Conservation (phyloP, 768 basidiomycete species). For the Boletus barrowsii region DNA sequence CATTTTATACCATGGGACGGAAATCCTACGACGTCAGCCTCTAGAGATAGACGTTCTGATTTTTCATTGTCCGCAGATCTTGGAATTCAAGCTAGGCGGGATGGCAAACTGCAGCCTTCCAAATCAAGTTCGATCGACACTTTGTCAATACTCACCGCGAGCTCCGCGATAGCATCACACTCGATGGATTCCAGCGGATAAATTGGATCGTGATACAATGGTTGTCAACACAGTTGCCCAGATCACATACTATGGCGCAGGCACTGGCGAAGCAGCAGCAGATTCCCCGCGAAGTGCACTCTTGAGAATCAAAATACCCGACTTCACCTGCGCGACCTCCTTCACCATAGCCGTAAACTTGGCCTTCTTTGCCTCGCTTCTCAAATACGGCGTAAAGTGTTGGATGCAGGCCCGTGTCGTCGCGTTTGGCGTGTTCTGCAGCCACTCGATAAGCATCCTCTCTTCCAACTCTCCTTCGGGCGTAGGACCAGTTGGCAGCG, state of each 20-base stretch:
- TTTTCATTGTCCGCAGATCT: constrained; percentile 5
- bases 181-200: constrained; percentile 12
- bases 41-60: constrained; percentile 17
- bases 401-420: constrained; percentile 79
- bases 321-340: constrained; percentile 72
- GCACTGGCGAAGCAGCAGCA: constrained; percentile 20
- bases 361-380: constrained; percentile 63
- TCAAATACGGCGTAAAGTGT: constrained; percentile 73
- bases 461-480: constrained; percentile 60
- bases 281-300: constrained; percentile 36
- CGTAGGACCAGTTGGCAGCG: constrained; percentile 34
- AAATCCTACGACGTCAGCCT: constrained; percentile 28
- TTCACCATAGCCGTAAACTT: constrained; percentile 78
- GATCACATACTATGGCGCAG: constrained; percentile 25
- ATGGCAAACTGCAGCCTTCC: constrained; percentile 4
- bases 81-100: constrained; percentile 10
- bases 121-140: constrained; percentile 21
- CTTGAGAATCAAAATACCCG: constrained; percentile 58
- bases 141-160: neutral
- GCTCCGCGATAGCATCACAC: neutral
- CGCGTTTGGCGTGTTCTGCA: constrained; percentile 64
- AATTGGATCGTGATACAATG: constrained; percentile 18
- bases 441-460: constrained; percentile 70
- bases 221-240: constrained; percentile 8
- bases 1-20: constrained; percentile 27